phyloP scores from a whole-genome alignment of 169 alveolate species.

The Eimeria zaria region DNA sequence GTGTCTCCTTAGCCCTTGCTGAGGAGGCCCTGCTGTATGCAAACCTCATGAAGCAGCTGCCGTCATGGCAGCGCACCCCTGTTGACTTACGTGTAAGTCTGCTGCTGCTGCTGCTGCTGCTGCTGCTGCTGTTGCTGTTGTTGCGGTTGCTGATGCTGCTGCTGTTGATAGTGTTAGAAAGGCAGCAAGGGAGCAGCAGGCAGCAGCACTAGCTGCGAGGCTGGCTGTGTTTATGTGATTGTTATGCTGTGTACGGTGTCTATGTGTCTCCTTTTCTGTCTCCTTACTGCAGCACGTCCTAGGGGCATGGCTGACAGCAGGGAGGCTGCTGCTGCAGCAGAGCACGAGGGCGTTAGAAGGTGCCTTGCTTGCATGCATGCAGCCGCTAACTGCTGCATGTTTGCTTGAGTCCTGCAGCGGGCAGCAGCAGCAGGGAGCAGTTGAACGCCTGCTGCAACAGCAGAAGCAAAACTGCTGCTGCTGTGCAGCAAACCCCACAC shows the following conservation, averaged over 20 bases:
- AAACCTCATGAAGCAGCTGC: constrained; percentile 18
- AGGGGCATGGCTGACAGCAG: constrained; percentile 57
- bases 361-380: not conserved
- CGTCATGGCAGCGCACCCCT: constrained; percentile 23
- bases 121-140: constrained; percentile 11
- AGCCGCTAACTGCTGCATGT: constrained; percentile 5
- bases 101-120: constrained; percentile 4
- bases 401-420: constrained; percentile 69
- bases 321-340: constrained; percentile 69
- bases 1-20: constrained; percentile 14
- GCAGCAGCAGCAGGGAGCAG: constrained; percentile 69
- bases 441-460: constrained; percentile 58
- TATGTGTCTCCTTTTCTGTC: constrained; percentile 26
- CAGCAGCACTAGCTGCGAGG: too few species aligned
- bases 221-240: too few species aligned
- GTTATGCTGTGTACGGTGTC: not conserved
- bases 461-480: constrained; percentile 43
- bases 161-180: not conserved
- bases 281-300: constrained; percentile 28
- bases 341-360: constrained; percentile 45
- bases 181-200: too few species aligned
- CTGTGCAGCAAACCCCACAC: not conserved
- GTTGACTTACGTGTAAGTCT: not conserved
- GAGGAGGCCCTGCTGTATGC: constrained; percentile 49
- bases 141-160: not conserved